Evolutionary conservation across 352 stramenopile species (phyloP).

Genomic region (Phytophthora hybrid): DNA sequence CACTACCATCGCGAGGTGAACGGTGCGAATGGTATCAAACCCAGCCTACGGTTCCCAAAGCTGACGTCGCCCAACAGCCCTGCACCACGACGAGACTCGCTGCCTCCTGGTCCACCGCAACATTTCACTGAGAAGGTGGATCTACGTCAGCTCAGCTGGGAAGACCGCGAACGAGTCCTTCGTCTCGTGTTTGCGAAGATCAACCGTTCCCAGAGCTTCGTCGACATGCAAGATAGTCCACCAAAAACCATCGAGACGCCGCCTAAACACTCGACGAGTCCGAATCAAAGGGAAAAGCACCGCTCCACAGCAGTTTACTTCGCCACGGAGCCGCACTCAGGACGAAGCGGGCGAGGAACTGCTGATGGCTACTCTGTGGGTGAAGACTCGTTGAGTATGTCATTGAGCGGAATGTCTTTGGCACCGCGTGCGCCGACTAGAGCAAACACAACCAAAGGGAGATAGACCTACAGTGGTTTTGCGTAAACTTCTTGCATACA

Average conservation of each 20-base stretch:
- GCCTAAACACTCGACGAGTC: conserved; percentile 17
- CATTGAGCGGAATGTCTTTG: conserved; percentile 59
- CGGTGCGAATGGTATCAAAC: conserved; percentile 42
- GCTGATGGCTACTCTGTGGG: conserved; percentile 10
- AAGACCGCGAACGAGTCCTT: conserved; percentile 93
- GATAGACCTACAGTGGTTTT: conserved; percentile 15
- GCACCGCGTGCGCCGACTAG: conserved; percentile 35
- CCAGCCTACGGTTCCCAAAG: conserved; percentile 59
- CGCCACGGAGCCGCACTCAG: conserved; percentile 50
- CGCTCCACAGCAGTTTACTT: conserved; percentile 56
- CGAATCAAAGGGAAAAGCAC: conserved; percentile 33
- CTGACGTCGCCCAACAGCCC: conserved; percentile 37
- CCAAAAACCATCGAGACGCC: conserved; percentile 26
- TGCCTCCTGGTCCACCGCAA: conserved; percentile 13
- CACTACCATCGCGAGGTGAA: conserved; percentile 66
- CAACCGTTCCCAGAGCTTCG: conserved; percentile 81
- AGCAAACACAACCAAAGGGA: conserved; percentile 23
- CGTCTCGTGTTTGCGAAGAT: conserved; percentile 95
- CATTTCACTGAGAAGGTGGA: conserved; percentile 87
- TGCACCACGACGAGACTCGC: conserved; percentile 6
- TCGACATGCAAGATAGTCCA: conserved; percentile 33
- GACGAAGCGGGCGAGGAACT: conserved; percentile 19
- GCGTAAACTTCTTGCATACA: not conserved
- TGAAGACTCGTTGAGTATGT: conserved; percentile 60
- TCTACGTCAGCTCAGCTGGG: conserved; percentile 87